Base-by-base conservation (phyloP, 805 yeast species). In the Monosporozyma solicola region DNA sequence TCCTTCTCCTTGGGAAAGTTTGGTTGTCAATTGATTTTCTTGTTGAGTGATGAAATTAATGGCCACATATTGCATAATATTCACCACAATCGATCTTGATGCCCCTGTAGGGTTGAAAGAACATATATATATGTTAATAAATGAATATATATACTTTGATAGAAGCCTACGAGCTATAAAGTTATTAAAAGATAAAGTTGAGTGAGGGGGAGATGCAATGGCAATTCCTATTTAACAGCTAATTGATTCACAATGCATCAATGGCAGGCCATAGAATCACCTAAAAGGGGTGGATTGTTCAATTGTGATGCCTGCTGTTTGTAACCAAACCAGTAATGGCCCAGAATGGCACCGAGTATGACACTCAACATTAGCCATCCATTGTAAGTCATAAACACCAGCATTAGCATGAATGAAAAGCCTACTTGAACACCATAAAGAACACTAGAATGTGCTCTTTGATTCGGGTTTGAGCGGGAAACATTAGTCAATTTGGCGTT, bases 301-400 rank as follows among this genome's bases (percentile, higher is more conserved):
- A 16, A 39, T 16, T 39, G 43, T 2, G 43, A 16, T 8, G 20
- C 6, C 11, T 43, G 46, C 20, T 24, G 53, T 15, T 33, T 31
- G n/a, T 35, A 29, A 3, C 27, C 49, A 29, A 43, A 50, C 10
- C 79, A 37, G 60, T 75, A 81, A 63, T 82, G 77, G 1, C 95
- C 95, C 27, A 79, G 24, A n/a, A 74, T 76, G 1, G 94, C 94
- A 2, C 95, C 95, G 1, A 75, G 57, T 1, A 80, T 82, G 9
- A 85, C 86, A 3, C 92, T 82, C 7, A 80, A 48, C 94, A 87
- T 86, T 35, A 83, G 77, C 91, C 91, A 87, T 11, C 92, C 87
- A 64, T 87, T 87, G 66, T 85, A 87, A 5, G 92, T 85, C 96
- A 87, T 87, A 60, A 87, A 87, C 0, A 88, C 79, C 59, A 87